Evolutionary conservation across 345 rosid species (phyloP).

Genomic region (Murraya paniculata): DNA sequence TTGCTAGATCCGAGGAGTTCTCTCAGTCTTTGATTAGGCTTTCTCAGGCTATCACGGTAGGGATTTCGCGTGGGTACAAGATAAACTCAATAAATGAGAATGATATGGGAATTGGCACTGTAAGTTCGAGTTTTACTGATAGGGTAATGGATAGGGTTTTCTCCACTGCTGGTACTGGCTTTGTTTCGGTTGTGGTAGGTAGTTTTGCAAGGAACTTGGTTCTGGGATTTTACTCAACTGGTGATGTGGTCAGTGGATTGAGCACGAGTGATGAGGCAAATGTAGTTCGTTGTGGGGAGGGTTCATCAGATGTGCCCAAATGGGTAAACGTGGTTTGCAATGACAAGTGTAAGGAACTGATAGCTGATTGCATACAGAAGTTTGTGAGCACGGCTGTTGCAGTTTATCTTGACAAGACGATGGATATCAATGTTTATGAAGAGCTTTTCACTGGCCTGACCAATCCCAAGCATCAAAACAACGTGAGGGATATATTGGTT

Average conservation of each 20-base stretch:
- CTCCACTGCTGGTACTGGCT: conserved; percentile 72
- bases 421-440: conserved; percentile 74
- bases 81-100: conserved; percentile 21
- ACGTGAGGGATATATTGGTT: conserved; percentile 65
- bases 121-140: conserved; percentile 38
- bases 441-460: conserved; percentile 81
- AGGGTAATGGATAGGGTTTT: conserved; percentile 69
- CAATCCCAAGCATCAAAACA: conserved; percentile 71
- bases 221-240: conserved; percentile 61
- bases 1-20: conserved; percentile 63
- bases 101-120: conserved; percentile 16
- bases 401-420: conserved; percentile 89
- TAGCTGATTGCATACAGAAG: conserved; percentile 75
- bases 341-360: conserved; percentile 61
- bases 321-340: conserved; percentile 60
- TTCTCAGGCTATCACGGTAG: conserved; percentile 66
- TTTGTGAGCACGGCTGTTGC: conserved; percentile 78
- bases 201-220: conserved; percentile 93
- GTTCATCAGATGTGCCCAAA: conserved; percentile 33
- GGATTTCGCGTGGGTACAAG: conserved; percentile 57
- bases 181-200: conserved; percentile 78
- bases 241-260: conserved; percentile 21
- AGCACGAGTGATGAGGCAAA: conserved; percentile 4
- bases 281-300: conserved; percentile 15
- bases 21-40: conserved; percentile 49